Base-by-base conservation (phyloP, 2,329 filamentous ascomycete species). In the Teratosphaeria destructans region DNA sequence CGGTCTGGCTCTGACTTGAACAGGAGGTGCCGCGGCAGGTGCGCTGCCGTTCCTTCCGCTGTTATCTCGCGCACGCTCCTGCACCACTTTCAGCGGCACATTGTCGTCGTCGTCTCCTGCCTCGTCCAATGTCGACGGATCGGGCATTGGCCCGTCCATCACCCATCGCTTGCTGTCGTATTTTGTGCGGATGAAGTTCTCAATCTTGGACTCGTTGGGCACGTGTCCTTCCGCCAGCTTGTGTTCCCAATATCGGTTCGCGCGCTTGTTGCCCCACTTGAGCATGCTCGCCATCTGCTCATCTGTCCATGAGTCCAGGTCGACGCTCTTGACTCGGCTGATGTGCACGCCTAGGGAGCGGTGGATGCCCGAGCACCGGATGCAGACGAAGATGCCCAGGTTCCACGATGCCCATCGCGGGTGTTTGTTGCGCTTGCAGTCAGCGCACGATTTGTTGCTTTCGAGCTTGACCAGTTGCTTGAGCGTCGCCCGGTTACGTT, bases 361-460 rank as follows among this genome's bases (percentile, higher is more conserved):
- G 78, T 99, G 94, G 72, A 99, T 96, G 71, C 95, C 95, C 19
- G 94, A 99, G 77, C 94, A 99, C 73, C 79, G 79, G 74, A 99
- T 99, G 80, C 94, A 99, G 71, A 99, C 81, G 73, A 99, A 99
- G 71, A 99, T 86, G 68, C 94, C 94, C 58, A 99, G 78, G 74
- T 99, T 99, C 94, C 94, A 99, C 72, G 91, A 96, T 35, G 94
- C 94, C 94, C 94, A 99, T 88, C 94, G 85, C 62, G 94, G 94
- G 78, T 96, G 94, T 76, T 97, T 99, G 81, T 97, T 99, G 74
- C 88, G 86, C 81, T 99, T 99, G 84, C 94, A 99, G 76, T 99
- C 94, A 62, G 93, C 90, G 81, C 94, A 99, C 72, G 89, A 85
- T 80, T 99, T 99, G 80, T 99, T 99, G 63, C 85, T 79, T 72